A percentile compares a stretch with the other conserved stretches of the same genome.
Evolutionary conservation across 2,329 filamentous ascomycete species (phyloP).

Genomic region (Hypoxylon sp.): DNA sequence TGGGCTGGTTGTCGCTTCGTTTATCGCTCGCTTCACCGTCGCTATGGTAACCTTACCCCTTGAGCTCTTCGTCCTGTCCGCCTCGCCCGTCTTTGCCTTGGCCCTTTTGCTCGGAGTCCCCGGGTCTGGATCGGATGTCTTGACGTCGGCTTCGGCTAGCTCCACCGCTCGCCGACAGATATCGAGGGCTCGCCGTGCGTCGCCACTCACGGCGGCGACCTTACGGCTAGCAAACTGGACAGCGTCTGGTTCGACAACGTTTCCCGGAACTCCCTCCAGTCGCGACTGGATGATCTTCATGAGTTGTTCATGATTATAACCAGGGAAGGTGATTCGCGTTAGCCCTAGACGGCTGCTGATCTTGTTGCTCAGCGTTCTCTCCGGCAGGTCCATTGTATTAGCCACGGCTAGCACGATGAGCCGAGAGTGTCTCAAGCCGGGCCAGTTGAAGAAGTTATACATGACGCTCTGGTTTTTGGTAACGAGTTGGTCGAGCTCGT

Average conservation of each 20-base stretch:
- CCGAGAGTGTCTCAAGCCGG: constrained; percentile 87
- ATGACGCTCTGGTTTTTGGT: constrained; percentile 99
- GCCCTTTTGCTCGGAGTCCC: constrained; percentile 71
- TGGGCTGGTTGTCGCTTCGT: constrained; percentile 92
- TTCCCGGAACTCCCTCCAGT: constrained; percentile 85
- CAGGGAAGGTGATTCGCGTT: constrained; percentile 95
- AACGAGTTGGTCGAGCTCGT: constrained; percentile 96
- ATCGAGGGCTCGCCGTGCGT: constrained; percentile 90
- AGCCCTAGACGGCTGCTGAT: constrained; percentile 92
- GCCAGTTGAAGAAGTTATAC: constrained; percentile 99
- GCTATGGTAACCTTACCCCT: constrained; percentile 83
- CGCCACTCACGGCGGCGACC: constrained; percentile 94
- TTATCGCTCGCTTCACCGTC: constrained; percentile 93
- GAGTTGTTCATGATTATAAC: constrained; percentile 96
- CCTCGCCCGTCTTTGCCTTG: constrained; percentile 47
- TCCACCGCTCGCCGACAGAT: constrained; percentile 96
- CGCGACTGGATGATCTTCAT: constrained; percentile 98
- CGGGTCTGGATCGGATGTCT: constrained; percentile 57
- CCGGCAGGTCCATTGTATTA: constrained; percentile 98
- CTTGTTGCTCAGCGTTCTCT: constrained; percentile 96
- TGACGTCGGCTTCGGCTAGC: constrained; percentile 81
- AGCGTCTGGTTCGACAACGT: constrained; percentile 92
- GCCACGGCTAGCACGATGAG: constrained; percentile 97
- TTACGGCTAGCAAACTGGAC: constrained; percentile 97
- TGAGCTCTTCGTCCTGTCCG: constrained; percentile 54